A percentile compares a stretch with the other conserved stretches of the same genome.
These are phyloP conservation scores for Ilyonectria destructans DNA, from an alignment of 2,329 filamentous ascomycete species.

Conservation along the genomic window DNA sequence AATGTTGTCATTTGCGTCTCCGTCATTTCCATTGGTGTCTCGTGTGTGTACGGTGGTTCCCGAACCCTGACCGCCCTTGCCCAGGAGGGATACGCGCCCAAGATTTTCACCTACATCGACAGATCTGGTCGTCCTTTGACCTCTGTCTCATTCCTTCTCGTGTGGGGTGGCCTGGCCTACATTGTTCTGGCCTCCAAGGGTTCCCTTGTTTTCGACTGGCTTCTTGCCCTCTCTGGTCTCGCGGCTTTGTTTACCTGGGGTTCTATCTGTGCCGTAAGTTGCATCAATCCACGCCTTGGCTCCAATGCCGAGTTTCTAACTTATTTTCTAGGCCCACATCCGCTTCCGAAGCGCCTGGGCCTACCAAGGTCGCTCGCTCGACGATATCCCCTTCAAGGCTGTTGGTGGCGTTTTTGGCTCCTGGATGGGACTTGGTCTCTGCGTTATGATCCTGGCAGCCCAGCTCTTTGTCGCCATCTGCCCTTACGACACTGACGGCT, in stretches of 20 bases:
- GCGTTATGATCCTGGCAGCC: slow-evolving; percentile 67
- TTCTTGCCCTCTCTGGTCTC: slow-evolving; percentile 75
- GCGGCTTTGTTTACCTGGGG: slow-evolving; percentile 78
- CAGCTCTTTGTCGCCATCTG: slow-evolving; percentile 67
- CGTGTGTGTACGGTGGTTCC: slow-evolving; percentile 69
- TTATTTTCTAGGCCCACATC: slow-evolving; percentile 62
- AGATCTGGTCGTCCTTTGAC: slow-evolving; percentile 66
- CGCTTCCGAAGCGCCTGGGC: slow-evolving; percentile 77
- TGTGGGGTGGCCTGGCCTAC: slow-evolving; percentile 65
- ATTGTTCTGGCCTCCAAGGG: slow-evolving; percentile 64
- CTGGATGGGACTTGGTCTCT: slow-evolving; percentile 73
- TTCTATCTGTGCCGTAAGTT: slow-evolving; percentile 71
- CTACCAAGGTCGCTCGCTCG: slow-evolving; percentile 70
- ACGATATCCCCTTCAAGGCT: slow-evolving; percentile 77
- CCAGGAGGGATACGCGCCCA: slow-evolving; percentile 71
- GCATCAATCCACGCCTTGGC: not conserved
- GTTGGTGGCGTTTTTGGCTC: slow-evolving; percentile 75
- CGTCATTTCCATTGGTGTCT: slow-evolving; percentile 70
- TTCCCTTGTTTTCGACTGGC: slow-evolving; percentile 73
- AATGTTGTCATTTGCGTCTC: slow-evolving; percentile 70
- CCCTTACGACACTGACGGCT: slow-evolving; percentile 51
- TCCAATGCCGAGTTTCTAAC: accelerated
- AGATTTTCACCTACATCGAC: slow-evolving; percentile 69
- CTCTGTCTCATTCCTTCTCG: slow-evolving; percentile 63
- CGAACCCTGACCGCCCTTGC: slow-evolving; percentile 71